phyloP scores from a whole-genome alignment of 352 stramenopile species.

The Phytopythium litorale region DNA sequence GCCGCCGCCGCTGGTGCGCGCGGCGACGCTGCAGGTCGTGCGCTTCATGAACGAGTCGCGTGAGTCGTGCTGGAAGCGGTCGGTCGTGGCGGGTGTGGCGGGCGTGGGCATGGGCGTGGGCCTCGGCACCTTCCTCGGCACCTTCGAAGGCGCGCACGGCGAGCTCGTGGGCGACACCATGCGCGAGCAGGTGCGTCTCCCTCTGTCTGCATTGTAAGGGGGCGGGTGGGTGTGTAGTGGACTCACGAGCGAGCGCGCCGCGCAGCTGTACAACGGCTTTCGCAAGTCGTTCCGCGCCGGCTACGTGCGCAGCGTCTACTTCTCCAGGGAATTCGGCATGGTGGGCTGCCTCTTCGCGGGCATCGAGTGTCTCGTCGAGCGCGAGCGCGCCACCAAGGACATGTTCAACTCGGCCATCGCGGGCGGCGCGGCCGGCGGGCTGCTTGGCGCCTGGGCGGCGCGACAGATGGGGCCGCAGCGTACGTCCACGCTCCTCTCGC shows the following conservation, averaged over 20 bases:
- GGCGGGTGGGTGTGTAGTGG: no score
- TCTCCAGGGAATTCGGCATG: conserved; percentile 85
- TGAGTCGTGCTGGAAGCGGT: conserved; percentile 84
- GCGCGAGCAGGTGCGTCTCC: conserved; percentile 60
- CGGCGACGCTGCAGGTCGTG: conserved; percentile 38
- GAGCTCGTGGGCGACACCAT: conserved; percentile 83
- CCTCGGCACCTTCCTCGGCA: conserved; percentile 82
- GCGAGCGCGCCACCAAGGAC: conserved; percentile 72
- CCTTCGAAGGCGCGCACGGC: conserved; percentile 83
- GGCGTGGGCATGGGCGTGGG: conserved; percentile 77
- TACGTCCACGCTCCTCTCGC: conserved; percentile 9
- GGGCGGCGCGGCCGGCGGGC: conserved; percentile 57
- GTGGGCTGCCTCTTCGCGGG: conserved; percentile 79
- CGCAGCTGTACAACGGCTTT: conserved; percentile 81
- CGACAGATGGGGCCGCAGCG: conserved; percentile 54
- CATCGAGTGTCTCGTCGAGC: conserved; percentile 82
- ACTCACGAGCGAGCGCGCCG: background rate
- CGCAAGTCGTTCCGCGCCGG: conserved; percentile 75
- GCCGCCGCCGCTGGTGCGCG: conserved; percentile 27
- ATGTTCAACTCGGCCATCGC: conserved; percentile 77
- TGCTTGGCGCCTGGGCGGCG: conserved; percentile 66
- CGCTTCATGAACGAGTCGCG: conserved; percentile 79
- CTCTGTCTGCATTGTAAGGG: no score
- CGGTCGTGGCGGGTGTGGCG: conserved; percentile 65
- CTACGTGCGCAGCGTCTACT: conserved; percentile 84